phyloP scores from a whole-genome alignment of 768 basidiomycete genomes.

The Hericium erinaceus region DNA sequence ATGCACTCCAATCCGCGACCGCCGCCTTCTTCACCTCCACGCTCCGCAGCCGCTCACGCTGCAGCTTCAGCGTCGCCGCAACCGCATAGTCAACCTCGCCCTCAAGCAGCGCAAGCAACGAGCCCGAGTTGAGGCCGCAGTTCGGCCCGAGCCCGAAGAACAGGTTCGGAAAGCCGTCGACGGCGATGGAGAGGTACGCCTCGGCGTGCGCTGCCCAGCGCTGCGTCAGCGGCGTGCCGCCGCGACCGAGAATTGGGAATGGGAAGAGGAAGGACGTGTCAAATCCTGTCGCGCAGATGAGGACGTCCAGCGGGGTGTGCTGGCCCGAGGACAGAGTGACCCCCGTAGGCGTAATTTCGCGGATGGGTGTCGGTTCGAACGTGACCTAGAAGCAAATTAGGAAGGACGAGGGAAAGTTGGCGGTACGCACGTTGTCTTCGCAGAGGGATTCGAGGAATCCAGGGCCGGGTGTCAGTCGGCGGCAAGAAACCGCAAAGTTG shows the following conservation, averaged over 20 bases:
- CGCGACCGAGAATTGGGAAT: slow-evolving; percentile 19
- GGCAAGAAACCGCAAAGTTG: slow-evolving; percentile 21
- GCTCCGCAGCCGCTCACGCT: slow-evolving; percentile 19
- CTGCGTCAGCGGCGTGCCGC: slow-evolving; percentile 21
- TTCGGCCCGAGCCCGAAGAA: slow-evolving; percentile 19
- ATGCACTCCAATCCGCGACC: slow-evolving; percentile 20
- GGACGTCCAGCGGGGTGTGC: slow-evolving; percentile 21
- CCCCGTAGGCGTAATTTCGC: slow-evolving; percentile 19
- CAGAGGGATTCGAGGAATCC: slow-evolving; percentile 24
- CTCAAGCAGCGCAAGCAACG: slow-evolving; percentile 19
- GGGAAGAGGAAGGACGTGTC: slow-evolving; percentile 13
- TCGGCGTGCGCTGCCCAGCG: slow-evolving; percentile 20
- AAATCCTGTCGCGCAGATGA: slow-evolving; percentile 24
- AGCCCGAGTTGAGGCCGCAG: slow-evolving; percentile 17
- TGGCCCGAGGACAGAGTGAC: slow-evolving; percentile 19
- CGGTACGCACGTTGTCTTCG: slow-evolving; percentile 15
- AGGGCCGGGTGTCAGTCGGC: slow-evolving; percentile 23
- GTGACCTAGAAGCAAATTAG: not conserved
- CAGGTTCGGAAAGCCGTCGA: slow-evolving; percentile 24
- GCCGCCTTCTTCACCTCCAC: slow-evolving; percentile 21
- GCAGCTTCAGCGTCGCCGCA: slow-evolving; percentile 20
- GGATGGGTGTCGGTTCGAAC: slow-evolving; percentile 16
- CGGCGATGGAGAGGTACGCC: slow-evolving; percentile 21
- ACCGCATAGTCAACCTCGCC: slow-evolving; percentile 19
- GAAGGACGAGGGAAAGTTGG: not conserved